Percentiles rank a stretch among this genome's conserved stretches.
Evolutionary conservation across 352 stramenopile species (phyloP).

Genomic region (Pythium sukuiense): DNA sequence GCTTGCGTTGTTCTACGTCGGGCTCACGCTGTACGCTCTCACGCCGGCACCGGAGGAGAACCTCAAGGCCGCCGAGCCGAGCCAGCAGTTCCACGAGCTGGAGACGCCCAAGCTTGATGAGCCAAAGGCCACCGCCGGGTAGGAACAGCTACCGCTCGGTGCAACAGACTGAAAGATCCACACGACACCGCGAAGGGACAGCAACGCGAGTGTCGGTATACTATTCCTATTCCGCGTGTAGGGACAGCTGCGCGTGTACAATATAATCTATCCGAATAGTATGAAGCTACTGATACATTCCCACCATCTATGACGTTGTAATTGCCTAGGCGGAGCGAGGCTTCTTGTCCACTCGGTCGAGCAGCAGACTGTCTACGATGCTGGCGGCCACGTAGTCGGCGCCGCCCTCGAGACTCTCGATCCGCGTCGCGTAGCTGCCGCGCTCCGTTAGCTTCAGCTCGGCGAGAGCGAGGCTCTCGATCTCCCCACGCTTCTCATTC

Average conservation of each 20-base stretch:
- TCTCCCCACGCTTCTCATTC: constrained; percentile 29
- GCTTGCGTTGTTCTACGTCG: constrained; percentile 57
- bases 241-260: background rate
- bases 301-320: background rate
- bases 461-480: constrained; percentile 59
- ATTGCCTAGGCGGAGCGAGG: background rate
- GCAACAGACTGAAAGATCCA: background rate
- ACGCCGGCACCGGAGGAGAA: constrained; percentile 34
- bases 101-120: constrained; percentile 19
- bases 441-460: constrained; percentile 62
- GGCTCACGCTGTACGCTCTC: constrained; percentile 47
- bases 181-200: too few species aligned
- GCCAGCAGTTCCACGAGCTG: constrained; percentile 18
- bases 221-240: background rate
- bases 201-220: too few species aligned
- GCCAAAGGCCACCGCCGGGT: constrained; percentile 9
- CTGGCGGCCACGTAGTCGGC: constrained; percentile 81
- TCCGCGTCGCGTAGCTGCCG: constrained; percentile 46
- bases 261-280: background rate
- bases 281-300: background rate
- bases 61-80: constrained; percentile 4
- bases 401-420: constrained; percentile 72
- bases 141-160: background rate
- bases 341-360: constrained; percentile 32
- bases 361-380: constrained; percentile 75